Evolutionary conservation across 768 basidiomycete genomes (phyloP).

Genomic region (Phanerodontia chrysosporium): DNA sequence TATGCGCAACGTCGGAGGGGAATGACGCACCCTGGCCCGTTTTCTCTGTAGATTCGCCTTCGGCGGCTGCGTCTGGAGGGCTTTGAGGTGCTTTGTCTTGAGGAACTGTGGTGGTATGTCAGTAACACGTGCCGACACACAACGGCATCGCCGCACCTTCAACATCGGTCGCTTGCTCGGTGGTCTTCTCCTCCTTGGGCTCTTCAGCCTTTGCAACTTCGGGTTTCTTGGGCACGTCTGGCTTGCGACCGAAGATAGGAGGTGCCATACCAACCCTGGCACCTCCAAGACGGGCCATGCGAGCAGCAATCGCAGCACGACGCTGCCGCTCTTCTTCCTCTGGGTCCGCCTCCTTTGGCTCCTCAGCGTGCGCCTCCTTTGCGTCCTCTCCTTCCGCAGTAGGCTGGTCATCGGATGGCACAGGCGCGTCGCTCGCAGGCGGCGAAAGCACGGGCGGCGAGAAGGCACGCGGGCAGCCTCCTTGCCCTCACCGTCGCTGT

Average conservation of each 20-base stretch:
- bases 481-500: conserved; percentile 29
- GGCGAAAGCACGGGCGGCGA: conserved; percentile 7
- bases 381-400: conserved; percentile 16
- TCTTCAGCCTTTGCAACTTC: conserved; percentile 19
- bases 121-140: neutral
- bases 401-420: conserved; percentile 6
- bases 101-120: neutral
- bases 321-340: conserved; percentile 75
- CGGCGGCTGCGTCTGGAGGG: neutral
- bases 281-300: conserved; percentile 92
- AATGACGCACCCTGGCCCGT: neutral
- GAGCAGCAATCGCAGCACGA: conserved; percentile 83
- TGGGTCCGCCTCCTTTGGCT: conserved; percentile 34
- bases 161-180: neutral
- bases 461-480: neutral
- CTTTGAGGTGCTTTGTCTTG: neutral
- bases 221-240: conserved; percentile 31
- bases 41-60: neutral
- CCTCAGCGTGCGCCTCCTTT: conserved; percentile 15
- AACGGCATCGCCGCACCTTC: neutral
- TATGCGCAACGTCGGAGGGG: neutral
- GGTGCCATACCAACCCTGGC: conserved; percentile 78
- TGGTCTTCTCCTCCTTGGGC: conserved; percentile 20
- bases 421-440: conserved; percentile 2
- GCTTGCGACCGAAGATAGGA: conserved; percentile 54